Conservation (phyloP, 176 grass and related monocot species). For the Musa beccarii region DNA sequence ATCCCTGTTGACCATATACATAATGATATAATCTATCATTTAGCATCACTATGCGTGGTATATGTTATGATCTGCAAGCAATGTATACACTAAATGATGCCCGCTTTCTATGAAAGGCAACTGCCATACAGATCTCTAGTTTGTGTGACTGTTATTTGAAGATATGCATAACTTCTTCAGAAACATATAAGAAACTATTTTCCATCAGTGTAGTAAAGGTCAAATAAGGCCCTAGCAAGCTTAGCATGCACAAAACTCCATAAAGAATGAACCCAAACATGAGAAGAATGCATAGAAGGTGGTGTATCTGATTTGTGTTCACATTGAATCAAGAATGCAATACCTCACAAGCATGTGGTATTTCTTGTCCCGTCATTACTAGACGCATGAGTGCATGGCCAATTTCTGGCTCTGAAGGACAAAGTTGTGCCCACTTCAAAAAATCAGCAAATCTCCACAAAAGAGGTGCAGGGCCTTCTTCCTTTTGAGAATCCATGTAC, state of each 20-base stretch:
- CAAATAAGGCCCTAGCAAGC: not conserved
- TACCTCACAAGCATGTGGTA: constrained; percentile 96
- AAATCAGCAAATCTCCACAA: constrained; percentile 95
- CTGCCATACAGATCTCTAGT: not conserved
- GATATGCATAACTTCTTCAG: not conserved
- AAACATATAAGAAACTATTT: not conserved
- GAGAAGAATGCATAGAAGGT: not conserved
- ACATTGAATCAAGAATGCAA: not conserved
- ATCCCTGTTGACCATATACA: too few relatives aligned
- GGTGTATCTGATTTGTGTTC: too few relatives aligned
- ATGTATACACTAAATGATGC: not conserved
- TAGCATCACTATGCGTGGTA: too few relatives aligned
- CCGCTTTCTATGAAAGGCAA: not conserved
- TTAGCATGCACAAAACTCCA: too few relatives aligned
- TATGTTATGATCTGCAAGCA: too few relatives aligned
- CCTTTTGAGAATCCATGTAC: constrained; percentile 80
- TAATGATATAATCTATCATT: too few relatives aligned
- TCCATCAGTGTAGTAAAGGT: not conserved
- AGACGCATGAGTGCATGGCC: constrained; percentile 95
- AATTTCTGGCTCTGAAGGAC: constrained; percentile 83
- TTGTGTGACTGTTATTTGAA: not conserved
- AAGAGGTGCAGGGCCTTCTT: constrained; percentile 78
- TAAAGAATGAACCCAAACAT: not conserved
- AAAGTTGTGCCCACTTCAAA: constrained; percentile 85
- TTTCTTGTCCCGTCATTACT: constrained; percentile 97